Base-by-base conservation (phyloP, 164 flowering plant species). In the Aristolochia fimbriata region DNA sequence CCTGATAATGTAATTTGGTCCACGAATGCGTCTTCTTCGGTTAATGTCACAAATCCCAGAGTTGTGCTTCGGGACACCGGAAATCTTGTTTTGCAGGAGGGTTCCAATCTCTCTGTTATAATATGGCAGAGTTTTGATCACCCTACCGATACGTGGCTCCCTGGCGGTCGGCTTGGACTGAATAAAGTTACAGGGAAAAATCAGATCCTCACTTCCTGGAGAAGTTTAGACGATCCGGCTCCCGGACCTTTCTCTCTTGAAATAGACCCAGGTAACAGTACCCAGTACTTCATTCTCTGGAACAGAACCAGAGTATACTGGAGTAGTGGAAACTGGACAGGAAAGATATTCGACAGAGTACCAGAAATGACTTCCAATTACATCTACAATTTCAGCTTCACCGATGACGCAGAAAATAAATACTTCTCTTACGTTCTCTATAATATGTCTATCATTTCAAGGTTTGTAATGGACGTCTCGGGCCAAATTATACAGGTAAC, bases 71-170 rank as follows among this genome's bases (percentile, higher is more conserved):
- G 47, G 0, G 70, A 70, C 53, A 25, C 31, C 24, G 79, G 79
- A 27, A 72, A 72, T 59, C 69, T 76, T 58, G 76, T 70, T 48
- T 41, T 70, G 64, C 64, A 59, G 47, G 60, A 60, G 21, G 61
- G 65, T 25, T 30, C 24, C 2, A 57, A 70, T 37, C 15, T 51
- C 19, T 53, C 71, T 54, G 51, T 16, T 15, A 17, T 25, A 15
- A 49, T 59, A 43, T 65, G 68, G 63, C 57, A 65, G 68, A 58
- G 67, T 19, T 57, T 64, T 41, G 67, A 64, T 31, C 50, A 65
- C 59, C 68, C 68, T n/a, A 65, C 67, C 20, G 51, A 65, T 19
- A 58, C 62, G 9, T 69, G 64, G 61, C 47, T 69, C 6, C 64
- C 65, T 12, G 68, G 62, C 15, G 68, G 62, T 9, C 21, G 45